Base-by-base conservation (phyloP, 1,139 yeast genomes). In the Citeromyces hawaiiensis region DNA sequence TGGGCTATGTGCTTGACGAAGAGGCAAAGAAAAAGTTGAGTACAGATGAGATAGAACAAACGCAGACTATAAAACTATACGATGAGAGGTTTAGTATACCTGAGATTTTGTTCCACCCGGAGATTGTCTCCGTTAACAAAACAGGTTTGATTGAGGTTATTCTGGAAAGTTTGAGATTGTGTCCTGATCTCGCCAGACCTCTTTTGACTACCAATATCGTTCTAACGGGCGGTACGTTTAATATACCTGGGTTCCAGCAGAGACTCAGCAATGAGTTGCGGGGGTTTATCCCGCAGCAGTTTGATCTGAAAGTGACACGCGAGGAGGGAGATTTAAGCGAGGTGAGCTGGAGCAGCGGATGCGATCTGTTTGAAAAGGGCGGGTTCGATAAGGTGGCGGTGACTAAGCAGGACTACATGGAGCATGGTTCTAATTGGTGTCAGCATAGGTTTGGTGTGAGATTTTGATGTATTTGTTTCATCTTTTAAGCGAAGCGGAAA, bases 61-160 rank as follows among this genome's bases (percentile, higher is more conserved):
- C 76, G 4, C 96, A 87, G 54, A 66, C 79, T 1, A 61, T 91
- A 37, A 63, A 68, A 35, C 64, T 93, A 10, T 69, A 69, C 25
- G 96, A 88, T 54, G 98, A 93, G 55, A 60, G 96, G 40, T 91
- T 91, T 55, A 68, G 85, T 3, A 72, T 83, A 3, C 96, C 98
- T 0, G 99, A 93, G 54, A 65, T 86, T 2, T 64, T 83, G 38
- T 88, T 85, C 59, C 85, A 80, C 47, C 98, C 99, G 0, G 88
- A 82, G 46, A 76, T 85, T 40, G 72, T 94, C 1, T 87, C 87
- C 8, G 64, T 88, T 38, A 68, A 73, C 44, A 75, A 87, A 48
- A 76, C 91, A 0, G 87, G 88, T 0, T 51, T 81, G 2, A 63
- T 78, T 1, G 94, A 83, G 49, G 70, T 91, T 3, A 76, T 85